These are phyloP conservation scores for Psidium guajava DNA, from an alignment of 345 rosid species.

Conservation along the genomic window DNA sequence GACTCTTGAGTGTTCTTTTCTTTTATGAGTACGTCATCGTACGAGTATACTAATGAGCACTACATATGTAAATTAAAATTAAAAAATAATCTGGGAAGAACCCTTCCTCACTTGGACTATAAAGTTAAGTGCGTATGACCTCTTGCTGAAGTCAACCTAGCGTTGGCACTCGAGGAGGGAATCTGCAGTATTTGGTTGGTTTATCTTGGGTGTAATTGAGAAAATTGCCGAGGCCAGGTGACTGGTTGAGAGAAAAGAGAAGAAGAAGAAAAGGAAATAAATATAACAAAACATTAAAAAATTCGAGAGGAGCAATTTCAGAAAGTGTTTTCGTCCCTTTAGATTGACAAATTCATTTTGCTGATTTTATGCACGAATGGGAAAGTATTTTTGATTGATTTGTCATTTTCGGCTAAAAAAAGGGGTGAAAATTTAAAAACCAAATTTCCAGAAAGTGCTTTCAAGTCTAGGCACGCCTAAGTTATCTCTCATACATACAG, in stretches of 20 bases:
- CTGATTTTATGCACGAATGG: too few species aligned
- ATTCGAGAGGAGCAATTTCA: too few species aligned
- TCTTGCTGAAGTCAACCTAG: background rate
- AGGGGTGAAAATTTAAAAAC: too few species aligned
- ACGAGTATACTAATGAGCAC: background rate
- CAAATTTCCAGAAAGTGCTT: too few species aligned
- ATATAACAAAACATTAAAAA: too few species aligned
- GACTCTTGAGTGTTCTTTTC: background rate
- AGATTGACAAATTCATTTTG: too few species aligned
- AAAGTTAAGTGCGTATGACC: background rate
- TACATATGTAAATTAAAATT: background rate
- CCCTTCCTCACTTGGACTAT: background rate
- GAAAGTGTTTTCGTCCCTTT: too few species aligned
- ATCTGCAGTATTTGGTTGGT: background rate
- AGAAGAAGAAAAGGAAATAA: too few species aligned
- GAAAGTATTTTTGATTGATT: too few species aligned
- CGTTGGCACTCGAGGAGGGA: background rate
- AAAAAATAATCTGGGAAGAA: background rate
- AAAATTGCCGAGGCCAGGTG: background rate
- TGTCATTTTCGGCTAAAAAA: too few species aligned
- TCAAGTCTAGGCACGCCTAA: background rate
- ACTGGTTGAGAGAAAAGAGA: too few species aligned
- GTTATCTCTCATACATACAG: background rate
- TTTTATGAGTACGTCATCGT: background rate
- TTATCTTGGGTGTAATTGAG: background rate